A percentile compares a stretch with the other conserved stretches of the same genome.
Evolutionary conservation across 2,329 filamentous ascomycete species (phyloP).

Genomic region (Colletotrichum agaves): DNA sequence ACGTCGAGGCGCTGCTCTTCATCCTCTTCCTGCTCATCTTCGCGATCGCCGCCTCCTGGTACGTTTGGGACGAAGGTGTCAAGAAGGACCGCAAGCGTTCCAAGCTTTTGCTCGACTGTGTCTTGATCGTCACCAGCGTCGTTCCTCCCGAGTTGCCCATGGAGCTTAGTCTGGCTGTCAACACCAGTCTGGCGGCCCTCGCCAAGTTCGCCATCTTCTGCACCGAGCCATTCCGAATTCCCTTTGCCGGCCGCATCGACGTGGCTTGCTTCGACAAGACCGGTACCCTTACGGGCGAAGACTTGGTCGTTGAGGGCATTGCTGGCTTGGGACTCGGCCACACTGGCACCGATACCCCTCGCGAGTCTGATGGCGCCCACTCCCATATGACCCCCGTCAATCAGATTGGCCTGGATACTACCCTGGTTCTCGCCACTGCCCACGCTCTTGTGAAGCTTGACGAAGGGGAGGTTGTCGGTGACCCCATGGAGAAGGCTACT

Average conservation of each 20-base stretch:
- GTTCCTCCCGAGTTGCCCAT: constrained; percentile 98
- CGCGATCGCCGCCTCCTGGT: constrained; percentile 97
- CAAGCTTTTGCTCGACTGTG: constrained; percentile 95
- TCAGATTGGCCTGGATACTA: constrained; percentile 81
- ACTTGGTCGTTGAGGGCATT: constrained; percentile 96
- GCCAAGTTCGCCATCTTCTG: constrained; percentile 98
- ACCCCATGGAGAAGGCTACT: constrained; percentile 99
- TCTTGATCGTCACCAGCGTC: constrained; percentile 97
- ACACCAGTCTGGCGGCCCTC: constrained; percentile 93
- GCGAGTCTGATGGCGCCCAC: constrained; percentile 84
- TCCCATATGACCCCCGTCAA: constrained; percentile 79
- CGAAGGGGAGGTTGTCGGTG: constrained; percentile 95
- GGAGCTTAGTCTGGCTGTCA: constrained; percentile 97
- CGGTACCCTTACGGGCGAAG: constrained; percentile 94
- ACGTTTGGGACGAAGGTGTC: constrained; percentile 98
- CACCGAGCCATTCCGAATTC: constrained; percentile 98
- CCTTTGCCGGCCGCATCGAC: constrained; percentile 93
- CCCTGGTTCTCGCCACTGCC: constrained; percentile 91
- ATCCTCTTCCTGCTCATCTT: constrained; percentile 97
- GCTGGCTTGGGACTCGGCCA: constrained; percentile 85
- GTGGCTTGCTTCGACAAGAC: constrained; percentile 99
- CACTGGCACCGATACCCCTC: constrained; percentile 69
- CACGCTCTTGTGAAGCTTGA: constrained; percentile 96
- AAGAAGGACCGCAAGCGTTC: constrained; percentile 94
- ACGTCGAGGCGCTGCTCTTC: constrained; percentile 94